Base-by-base conservation (phyloP, 1,284 basidiomycete genomes). In the Kwoniella shivajii region DNA sequence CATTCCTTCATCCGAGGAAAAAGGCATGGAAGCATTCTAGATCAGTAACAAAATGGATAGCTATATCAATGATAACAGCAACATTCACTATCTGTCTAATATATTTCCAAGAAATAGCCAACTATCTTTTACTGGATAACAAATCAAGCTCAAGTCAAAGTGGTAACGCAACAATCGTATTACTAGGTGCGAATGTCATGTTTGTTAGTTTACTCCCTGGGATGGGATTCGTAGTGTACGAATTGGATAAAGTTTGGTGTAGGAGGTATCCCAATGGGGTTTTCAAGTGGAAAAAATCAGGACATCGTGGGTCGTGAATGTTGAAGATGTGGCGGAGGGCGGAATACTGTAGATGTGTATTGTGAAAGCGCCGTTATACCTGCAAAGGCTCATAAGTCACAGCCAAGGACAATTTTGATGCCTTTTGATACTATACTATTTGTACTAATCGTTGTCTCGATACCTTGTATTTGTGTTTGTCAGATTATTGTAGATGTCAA, bases 151-250 rank as follows among this genome's bases (percentile, higher is more conserved):
- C 36, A 6, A 27, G 10, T 36, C 13, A 18, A n/a, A 4, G 43
- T 24, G 4, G 36, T n/a, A n/a, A 41, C 13, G 42, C 50, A 36
- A 34, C 38, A n/a, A 20, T 54, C 30, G 33, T 61, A 1, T 39
- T 61, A n/a, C 3, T 47, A 13, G 50, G 46, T 6, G 59, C 50
- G 14, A 54, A 61, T 39, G n/a, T 37, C 6, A 57, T 61, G 38
- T 61, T 56, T 37, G 34, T 57, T 20, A 18, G 38, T 11, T 26
- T 57, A 16, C 22, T 61, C 30, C 55, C 46, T 11, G 51, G 37
- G 14, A 54, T 57, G 55, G 59, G 59, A 3, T 61, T 54, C 29
- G 59, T 57, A 27, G 55, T 38, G 24, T 54, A 50, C 30, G 45
- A 56, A 30, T 18, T 60, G 24, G 38, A 50, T 16, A 56, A 51